Evolutionary conservation across 371 early-diverging fungal genomes (phyloP).

Genomic region (Mortierella sp.): DNA sequence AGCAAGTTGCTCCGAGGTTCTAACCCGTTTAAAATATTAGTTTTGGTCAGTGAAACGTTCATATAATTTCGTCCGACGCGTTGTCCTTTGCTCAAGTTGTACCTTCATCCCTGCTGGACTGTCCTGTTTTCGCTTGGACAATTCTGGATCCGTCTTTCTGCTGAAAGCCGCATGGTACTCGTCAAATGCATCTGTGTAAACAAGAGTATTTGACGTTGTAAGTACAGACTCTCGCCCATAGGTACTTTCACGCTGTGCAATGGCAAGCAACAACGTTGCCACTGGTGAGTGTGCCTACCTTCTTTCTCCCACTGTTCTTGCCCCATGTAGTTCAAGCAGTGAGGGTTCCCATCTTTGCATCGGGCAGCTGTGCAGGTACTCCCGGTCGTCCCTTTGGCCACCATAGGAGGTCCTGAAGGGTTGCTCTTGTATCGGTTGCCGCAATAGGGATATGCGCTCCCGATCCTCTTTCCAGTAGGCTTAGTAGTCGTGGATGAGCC

Average conservation of each 20-base stretch:
- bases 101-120: constrained; percentile 51
- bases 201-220: not conserved
- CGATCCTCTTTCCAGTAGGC: not conserved
- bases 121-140: constrained; percentile 18
- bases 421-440: constrained; percentile 14
- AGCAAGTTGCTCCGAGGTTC: constrained; percentile 70
- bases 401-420: not conserved
- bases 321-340: constrained; percentile 61
- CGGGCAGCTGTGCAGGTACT: constrained; percentile 29
- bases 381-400: not conserved
- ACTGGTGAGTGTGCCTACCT: constrained; percentile 33
- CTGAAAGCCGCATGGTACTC: constrained; percentile 14
- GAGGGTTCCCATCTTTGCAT: constrained; percentile 62
- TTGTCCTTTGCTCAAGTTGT: not conserved
- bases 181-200: constrained; percentile 52
- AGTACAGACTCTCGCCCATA: not conserved
- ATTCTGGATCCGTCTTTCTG: constrained; percentile 8
- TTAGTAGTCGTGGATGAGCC: not conserved
- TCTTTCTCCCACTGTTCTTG: constrained; percentile 58
- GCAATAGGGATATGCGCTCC: constrained; percentile 33
- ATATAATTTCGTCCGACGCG: constrained; percentile 30
- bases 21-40: constrained; percentile 11
- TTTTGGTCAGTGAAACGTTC: not conserved
- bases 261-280: not conserved
- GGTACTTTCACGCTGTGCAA: not conserved